A percentile compares a stretch with the other conserved stretches of the same genome.
Conservation (phyloP, 2,329 filamentous ascomycete genomes). For the Ophiognomonia clavigignenti-juglandacearum region DNA sequence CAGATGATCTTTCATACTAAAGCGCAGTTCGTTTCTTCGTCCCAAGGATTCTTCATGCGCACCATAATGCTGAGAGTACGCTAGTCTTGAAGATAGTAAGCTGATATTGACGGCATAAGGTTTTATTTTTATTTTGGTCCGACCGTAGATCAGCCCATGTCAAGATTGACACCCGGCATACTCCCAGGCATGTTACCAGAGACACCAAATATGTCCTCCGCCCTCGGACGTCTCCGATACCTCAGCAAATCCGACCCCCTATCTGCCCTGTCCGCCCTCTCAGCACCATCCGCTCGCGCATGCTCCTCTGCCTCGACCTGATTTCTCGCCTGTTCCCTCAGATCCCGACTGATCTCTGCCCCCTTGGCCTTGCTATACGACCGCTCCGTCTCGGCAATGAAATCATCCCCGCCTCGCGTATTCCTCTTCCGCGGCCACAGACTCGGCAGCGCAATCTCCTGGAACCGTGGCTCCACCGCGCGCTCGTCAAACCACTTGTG, state of each 20-base stretch:
- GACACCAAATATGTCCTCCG: slow-evolving; percentile 23
- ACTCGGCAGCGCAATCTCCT: slow-evolving; percentile 78
- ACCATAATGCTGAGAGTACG: too few relatives aligned
- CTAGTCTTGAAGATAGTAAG: too few relatives aligned
- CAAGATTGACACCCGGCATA: slow-evolving; percentile 18
- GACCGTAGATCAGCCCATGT: slow-evolving; percentile 14
- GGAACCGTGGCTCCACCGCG: slow-evolving; percentile 79
- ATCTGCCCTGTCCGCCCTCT: slow-evolving; percentile 28
- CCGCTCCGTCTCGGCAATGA: slow-evolving; percentile 38
- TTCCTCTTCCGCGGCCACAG: slow-evolving; percentile 83
- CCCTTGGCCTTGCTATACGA: slow-evolving; percentile 51
- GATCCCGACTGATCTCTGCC: slow-evolving; percentile 46
- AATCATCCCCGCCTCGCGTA: slow-evolving; percentile 66
- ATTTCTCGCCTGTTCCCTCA: slow-evolving; percentile 45
- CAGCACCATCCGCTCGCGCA: slow-evolving; percentile 28
- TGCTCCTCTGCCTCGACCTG: slow-evolving; percentile 41
- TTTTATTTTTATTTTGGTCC: too few relatives aligned
- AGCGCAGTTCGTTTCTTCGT: too few relatives aligned
- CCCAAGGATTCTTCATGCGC: too few relatives aligned
- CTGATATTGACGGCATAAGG: too few relatives aligned
- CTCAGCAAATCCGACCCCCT: slow-evolving; percentile 29
- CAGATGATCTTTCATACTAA: too few relatives aligned
- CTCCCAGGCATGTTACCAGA: slow-evolving; percentile 21
- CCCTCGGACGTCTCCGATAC: slow-evolving; percentile 23
- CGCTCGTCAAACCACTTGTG: slow-evolving; percentile 87